phyloP scores from a whole-genome alignment of 2,329 filamentous ascomycete genomes.

The Colletotrichum noveboracense region DNA sequence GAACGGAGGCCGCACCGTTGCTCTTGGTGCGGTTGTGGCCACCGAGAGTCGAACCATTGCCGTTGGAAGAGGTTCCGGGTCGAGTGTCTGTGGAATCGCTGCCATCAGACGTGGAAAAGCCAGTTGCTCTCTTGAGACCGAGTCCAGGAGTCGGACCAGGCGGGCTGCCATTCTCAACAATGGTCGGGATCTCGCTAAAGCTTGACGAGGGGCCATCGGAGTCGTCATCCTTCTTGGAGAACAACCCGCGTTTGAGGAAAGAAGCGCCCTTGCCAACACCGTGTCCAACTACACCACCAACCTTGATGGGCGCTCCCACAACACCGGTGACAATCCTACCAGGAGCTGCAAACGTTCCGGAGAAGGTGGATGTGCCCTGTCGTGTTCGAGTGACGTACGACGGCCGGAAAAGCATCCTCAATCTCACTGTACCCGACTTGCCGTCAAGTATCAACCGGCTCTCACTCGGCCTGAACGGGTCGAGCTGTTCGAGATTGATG shows the following conservation, averaged over 20 bases:
- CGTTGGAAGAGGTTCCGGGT: conserved; percentile 40
- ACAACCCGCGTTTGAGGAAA: conserved; percentile 87
- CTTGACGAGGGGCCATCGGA: conserved; percentile 47
- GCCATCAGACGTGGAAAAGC: conserved; percentile 30
- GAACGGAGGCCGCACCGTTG: conserved; percentile 68
- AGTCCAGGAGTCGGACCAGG: conserved; percentile 28
- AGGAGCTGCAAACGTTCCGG: conserved; percentile 84
- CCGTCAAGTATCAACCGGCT: conserved; percentile 80
- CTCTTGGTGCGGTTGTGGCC: conserved; percentile 61
- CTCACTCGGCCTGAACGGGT: conserved; percentile 85
- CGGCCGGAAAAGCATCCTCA: conserved; percentile 91
- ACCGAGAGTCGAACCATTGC: conserved; percentile 25
- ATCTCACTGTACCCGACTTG: conserved; percentile 81
- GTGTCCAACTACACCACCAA: conserved; percentile 73
- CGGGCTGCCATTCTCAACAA: conserved; percentile 49
- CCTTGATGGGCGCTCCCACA: conserved; percentile 91
- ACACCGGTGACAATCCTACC: conserved; percentile 85
- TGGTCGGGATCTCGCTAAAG: conserved; percentile 38
- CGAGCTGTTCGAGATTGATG: conserved; percentile 79
- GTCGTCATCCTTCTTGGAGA: conserved; percentile 70
- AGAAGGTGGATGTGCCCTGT: conserved; percentile 92
- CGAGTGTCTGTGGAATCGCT: conserved; percentile 27
- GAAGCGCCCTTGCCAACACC: conserved; percentile 89
- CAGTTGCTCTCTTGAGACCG: conserved; percentile 47
- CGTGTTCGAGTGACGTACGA: conserved; percentile 86